Percentiles rank a stretch among this genome's conserved stretches.
phyloP scores from a whole-genome alignment of 768 basidiomycete genomes.

The Trametes cinnabarina region DNA sequence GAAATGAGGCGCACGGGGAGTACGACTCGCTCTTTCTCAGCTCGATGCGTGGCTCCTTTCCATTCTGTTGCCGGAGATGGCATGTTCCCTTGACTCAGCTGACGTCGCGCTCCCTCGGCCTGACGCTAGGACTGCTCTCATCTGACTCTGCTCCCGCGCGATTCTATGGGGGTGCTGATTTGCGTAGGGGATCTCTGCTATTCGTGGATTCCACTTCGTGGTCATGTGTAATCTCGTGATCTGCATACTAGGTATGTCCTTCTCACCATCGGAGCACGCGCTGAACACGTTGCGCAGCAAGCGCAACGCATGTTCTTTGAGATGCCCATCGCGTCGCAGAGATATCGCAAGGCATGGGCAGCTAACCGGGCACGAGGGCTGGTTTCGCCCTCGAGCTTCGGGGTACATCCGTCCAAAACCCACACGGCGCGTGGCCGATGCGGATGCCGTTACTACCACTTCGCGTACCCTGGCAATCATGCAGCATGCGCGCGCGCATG shows the following conservation, averaged over 20 bases:
- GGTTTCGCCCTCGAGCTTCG: neutral
- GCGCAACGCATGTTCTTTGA: neutral
- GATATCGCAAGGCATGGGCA: neutral
- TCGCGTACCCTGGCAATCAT: neutral
- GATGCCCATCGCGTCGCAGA: neutral
- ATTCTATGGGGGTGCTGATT: neutral
- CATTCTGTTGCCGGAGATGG: neutral
- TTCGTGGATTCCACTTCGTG: no score
- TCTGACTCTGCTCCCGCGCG: neutral
- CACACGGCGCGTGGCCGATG: neutral
- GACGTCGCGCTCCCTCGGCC: neutral
- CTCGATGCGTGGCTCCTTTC: slow-evolving; percentile 1
- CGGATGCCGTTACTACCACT: neutral
- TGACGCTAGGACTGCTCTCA: neutral
- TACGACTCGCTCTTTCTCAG: neutral
- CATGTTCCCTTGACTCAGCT: neutral
- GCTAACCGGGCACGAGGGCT: slow-evolving; percentile 3
- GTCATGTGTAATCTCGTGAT: neutral
- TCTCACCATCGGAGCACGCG: neutral
- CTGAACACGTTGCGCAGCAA: neutral
- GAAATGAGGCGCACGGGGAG: slow-evolving; percentile 2
- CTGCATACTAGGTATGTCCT: neutral
- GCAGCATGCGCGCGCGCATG: neutral
- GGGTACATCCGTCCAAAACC: neutral
- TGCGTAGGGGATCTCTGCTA: neutral